Base-by-base conservation (phyloP, 345 rosid species). In the Eucalyptus guilfoylei region DNA sequence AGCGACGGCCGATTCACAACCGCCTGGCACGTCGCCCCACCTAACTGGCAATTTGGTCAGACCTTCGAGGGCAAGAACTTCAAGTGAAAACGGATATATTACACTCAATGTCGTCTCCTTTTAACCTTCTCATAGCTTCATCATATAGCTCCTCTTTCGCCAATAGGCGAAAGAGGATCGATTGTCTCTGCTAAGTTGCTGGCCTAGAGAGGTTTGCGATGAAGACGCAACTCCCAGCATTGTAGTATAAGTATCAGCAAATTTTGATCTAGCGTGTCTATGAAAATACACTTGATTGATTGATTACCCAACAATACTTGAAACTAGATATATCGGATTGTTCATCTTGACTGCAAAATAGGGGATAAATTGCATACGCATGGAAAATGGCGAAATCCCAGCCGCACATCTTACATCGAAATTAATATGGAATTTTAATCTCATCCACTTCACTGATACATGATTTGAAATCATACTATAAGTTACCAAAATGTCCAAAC, bases 51-150 rank as follows among this genome's bases (percentile, higher is more conserved):
- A 54, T 94, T 92, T 26, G 95, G 94, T 32, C 92, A 92, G 89
- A 93, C 95, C 26, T 93, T 86, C 32, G 91, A 90, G 72, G 93
- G 90, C 72, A 91, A 93, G 90, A 94, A 95, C 94, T 95, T 93
- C 94, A 90, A 44, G 89, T 91, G 87, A 85, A 40, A 89, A 91
- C 34, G 90, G 14, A 54, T 26, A 16, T 21, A 16, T 14, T 15
- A 55, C 28, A 34, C 4, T n/a, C 24, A 21, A 64, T 34, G 83
- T 72, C 83, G 45, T 21, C 83, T 72, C 83, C 83, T 37, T 72
- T 72, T 37, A 37, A 72, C 14, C 45, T 72, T 34, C 26, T 37
- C 28, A 21, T 34, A 72, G 44, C 81, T 37, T 72, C 44, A 37
- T 72, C 45, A 9, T 14, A 6, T 11, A 52, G 37, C 21, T 64